Evolutionary conservation across 371 early-diverging fungal species (phyloP).

Genomic region (Apophysomyces variabilis): DNA sequence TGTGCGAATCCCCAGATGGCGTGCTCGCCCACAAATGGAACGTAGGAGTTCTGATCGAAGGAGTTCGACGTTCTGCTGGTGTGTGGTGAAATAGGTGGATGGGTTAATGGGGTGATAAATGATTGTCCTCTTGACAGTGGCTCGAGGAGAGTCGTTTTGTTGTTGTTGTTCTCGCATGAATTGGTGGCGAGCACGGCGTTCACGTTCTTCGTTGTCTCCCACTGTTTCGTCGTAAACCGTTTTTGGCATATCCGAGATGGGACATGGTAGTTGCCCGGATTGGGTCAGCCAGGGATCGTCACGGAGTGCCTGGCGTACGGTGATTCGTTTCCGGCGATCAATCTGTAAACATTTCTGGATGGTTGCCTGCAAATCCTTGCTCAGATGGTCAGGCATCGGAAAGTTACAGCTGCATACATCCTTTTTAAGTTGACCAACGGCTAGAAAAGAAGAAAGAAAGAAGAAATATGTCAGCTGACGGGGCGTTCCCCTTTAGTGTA

Average conservation of each 20-base stretch:
- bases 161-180: constrained; percentile 37
- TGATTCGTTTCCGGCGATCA: constrained; percentile 50
- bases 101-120: constrained; percentile 49
- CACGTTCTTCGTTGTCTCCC: constrained; percentile 26
- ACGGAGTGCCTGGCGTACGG: constrained; percentile 50
- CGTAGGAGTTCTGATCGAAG: constrained; percentile 48
- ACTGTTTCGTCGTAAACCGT: constrained; percentile 29
- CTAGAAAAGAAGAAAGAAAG: constrained; percentile 22
- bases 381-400: constrained; percentile 51
- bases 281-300: constrained; percentile 58
- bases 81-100: constrained; percentile 46
- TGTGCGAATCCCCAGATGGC: constrained; percentile 38
- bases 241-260: constrained; percentile 25
- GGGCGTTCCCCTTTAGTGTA: too few species aligned
- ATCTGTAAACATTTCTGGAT: constrained; percentile 58
- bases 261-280: constrained; percentile 33
- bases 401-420: constrained; percentile 67
- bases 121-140: constrained; percentile 35
- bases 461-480: not conserved
- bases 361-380: constrained; percentile 45
- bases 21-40: constrained; percentile 35
- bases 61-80: constrained; percentile 38
- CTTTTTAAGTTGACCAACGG: constrained; percentile 68
- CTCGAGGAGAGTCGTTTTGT: constrained; percentile 12
- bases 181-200: constrained; percentile 34